Conservation (phyloP, 306 rosid species). For the Cucurbita moschata region DNA sequence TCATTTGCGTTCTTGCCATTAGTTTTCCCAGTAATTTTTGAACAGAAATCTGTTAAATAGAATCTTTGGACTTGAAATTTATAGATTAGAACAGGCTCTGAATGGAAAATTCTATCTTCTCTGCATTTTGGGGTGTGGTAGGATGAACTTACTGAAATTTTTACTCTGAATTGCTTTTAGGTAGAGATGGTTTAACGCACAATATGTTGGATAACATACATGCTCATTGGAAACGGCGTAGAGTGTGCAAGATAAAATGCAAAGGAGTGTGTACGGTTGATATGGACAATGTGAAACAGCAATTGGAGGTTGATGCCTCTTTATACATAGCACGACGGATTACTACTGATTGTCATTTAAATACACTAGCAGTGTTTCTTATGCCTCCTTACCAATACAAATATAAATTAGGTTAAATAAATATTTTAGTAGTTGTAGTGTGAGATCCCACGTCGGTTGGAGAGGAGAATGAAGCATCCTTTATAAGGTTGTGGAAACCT, state of each 20-base stretch:
- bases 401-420: background rate
- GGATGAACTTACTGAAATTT: background rate
- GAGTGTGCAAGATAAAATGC: slow-evolving; percentile 89
- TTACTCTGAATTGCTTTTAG: slow-evolving; percentile 21
- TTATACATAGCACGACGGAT: background rate
- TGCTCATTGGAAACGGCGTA: slow-evolving; percentile 87
- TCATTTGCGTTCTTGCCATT: no score
- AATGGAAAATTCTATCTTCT: background rate
- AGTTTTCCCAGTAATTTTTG: no score
- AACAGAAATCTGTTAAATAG: no score
- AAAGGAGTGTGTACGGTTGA: slow-evolving; percentile 87
- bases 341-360: background rate
- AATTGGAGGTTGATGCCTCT: slow-evolving; percentile 58
- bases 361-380: background rate
- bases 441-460: no score
- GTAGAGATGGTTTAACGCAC: slow-evolving; percentile 96
- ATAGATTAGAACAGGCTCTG: background rate
- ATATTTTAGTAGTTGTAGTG: background rate
- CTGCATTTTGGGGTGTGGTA: background rate
- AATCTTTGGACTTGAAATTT: background rate
- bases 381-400: background rate
- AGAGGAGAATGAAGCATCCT: no score
- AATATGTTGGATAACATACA: slow-evolving; percentile 98
- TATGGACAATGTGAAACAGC: slow-evolving; percentile 67
- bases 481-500: no score